Evolutionary conservation across 2,329 filamentous ascomycete species (phyloP).

Genomic region (Monosporascus sp.): DNA sequence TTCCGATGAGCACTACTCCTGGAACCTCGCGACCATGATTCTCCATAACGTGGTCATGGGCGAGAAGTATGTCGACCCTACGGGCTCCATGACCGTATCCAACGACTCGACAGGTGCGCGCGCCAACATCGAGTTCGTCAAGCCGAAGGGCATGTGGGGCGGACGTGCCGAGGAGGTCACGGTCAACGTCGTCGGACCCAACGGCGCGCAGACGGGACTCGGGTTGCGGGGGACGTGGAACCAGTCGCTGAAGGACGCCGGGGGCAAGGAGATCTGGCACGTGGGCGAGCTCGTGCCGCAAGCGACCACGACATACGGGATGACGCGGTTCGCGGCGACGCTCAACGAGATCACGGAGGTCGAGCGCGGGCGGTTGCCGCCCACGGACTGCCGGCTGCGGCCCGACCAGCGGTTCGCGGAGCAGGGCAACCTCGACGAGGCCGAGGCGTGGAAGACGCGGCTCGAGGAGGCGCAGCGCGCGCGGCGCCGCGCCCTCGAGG

Average conservation of each 20-base stretch:
- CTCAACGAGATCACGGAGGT: constrained; percentile 84
- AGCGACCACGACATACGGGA: constrained; percentile 74
- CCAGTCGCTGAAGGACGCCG: constrained; percentile 52
- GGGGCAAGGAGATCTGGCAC: constrained; percentile 68
- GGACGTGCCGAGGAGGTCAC: constrained; percentile 86
- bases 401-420: constrained; percentile 87
- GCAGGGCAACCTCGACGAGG: constrained; percentile 72
- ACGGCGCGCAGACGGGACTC: constrained; percentile 60
- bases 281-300: constrained; percentile 75
- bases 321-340: constrained; percentile 78
- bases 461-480: constrained; percentile 82
- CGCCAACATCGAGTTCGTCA: constrained; percentile 76
- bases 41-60: constrained; percentile 94
- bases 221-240: constrained; percentile 85
- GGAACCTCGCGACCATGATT: constrained; percentile 84
- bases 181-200: constrained; percentile 64
- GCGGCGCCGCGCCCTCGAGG: constrained; percentile 70
- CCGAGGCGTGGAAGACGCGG: constrained; percentile 75
- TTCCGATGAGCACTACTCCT: constrained; percentile 78
- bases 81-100: constrained; percentile 78
- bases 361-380: constrained; percentile 68
- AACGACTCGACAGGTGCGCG: constrained; percentile 82
- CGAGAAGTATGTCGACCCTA: constrained; percentile 96
- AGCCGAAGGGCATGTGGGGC: constrained; percentile 94
- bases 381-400: constrained; percentile 76